Percentiles rank a stretch among this genome's conserved stretches.
These are phyloP conservation scores for Penicillium vulpinum DNA, from an alignment of 2,329 filamentous ascomycete species.

Conservation along the genomic window DNA sequence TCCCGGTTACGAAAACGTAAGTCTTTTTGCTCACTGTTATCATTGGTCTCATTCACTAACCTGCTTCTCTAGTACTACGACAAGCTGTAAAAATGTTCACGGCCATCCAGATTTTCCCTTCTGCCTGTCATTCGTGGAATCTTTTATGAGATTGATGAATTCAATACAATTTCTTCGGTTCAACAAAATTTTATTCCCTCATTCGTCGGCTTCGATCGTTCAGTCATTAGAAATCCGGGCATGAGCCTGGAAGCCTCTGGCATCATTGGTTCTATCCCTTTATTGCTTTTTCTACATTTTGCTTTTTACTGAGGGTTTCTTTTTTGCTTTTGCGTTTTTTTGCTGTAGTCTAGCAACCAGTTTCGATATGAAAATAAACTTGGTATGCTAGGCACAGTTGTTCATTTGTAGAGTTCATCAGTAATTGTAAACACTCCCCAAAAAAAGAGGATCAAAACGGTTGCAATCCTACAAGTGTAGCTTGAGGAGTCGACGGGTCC, in stretches of 20 bases:
- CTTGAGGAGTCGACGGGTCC: not conserved
- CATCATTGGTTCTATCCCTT: conserved; percentile 19
- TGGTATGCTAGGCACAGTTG: conserved; percentile 27
- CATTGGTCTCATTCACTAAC: conserved; percentile 20
- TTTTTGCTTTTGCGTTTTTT: conserved; percentile 19
- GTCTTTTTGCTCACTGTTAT: conserved; percentile 41
- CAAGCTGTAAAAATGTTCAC: conserved; percentile 76
- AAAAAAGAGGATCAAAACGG: not conserved
- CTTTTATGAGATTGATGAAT: conserved; percentile 48
- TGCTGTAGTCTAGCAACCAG: conserved; percentile 27
- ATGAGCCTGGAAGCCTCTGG: conserved; percentile 8
- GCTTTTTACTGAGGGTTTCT: conserved; percentile 14
- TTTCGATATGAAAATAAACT: conserved; percentile 36
- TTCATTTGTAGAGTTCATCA: not conserved
- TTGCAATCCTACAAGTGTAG: not conserved
- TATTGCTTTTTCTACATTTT: conserved; percentile 26
- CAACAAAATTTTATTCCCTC: conserved; percentile 32
- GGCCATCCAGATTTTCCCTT: conserved; percentile 46
- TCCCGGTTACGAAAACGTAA: conserved; percentile 92
- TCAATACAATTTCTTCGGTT: conserved; percentile 39
- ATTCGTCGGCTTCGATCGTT: conserved; percentile 27
- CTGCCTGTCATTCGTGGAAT: conserved; percentile 36
- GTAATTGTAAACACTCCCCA: not conserved
- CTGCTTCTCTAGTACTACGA: conserved; percentile 77
- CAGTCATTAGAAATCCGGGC: conserved; percentile 28